These are phyloP conservation scores for Verticillium tricorpus DNA, from an alignment of 2,329 filamentous ascomycete genomes.

Conservation along the genomic window DNA sequence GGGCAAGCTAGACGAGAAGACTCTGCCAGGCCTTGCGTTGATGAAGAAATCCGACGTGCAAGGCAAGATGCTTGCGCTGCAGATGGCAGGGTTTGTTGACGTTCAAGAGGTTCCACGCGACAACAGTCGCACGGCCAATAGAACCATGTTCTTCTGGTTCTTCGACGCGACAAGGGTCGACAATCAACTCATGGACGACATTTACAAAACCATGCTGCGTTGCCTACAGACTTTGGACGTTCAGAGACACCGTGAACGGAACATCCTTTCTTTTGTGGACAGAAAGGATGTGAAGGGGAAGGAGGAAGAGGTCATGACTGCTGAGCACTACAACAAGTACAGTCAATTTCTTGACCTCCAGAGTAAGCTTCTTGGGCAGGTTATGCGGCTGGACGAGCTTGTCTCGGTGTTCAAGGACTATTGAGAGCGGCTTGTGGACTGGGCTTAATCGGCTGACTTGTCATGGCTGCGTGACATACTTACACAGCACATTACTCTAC, in stretches of 20 bases:
- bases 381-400: slow-evolving; percentile 78
- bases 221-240: slow-evolving; percentile 75
- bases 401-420: slow-evolving; percentile 78
- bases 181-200: slow-evolving; percentile 68
- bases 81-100: slow-evolving; percentile 81
- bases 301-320: slow-evolving; percentile 74
- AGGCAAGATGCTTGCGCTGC: slow-evolving; percentile 77
- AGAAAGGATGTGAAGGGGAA: slow-evolving; percentile 81
- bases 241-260: slow-evolving; percentile 66
- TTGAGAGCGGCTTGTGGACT: background rate
- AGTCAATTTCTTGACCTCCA: slow-evolving; percentile 57
- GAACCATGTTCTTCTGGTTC: slow-evolving; percentile 89
- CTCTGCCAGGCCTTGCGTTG: slow-evolving; percentile 73
- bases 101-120: slow-evolving; percentile 93
- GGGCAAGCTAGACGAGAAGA: slow-evolving; percentile 93
- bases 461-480: too few relatives aligned
- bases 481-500: too few relatives aligned
- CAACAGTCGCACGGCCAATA: slow-evolving; percentile 71
- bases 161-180: slow-evolving; percentile 74
- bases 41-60: slow-evolving; percentile 84
- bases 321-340: slow-evolving; percentile 65
- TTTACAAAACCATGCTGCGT: slow-evolving; percentile 86
- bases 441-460: too few relatives aligned
- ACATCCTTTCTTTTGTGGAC: slow-evolving; percentile 75
- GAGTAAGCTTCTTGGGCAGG: slow-evolving; percentile 71